Percentiles rank a stretch among this genome's conserved stretches.
Evolutionary conservation across 1,139 yeast species (phyloP).

Genomic region (Pichia sp.): DNA sequence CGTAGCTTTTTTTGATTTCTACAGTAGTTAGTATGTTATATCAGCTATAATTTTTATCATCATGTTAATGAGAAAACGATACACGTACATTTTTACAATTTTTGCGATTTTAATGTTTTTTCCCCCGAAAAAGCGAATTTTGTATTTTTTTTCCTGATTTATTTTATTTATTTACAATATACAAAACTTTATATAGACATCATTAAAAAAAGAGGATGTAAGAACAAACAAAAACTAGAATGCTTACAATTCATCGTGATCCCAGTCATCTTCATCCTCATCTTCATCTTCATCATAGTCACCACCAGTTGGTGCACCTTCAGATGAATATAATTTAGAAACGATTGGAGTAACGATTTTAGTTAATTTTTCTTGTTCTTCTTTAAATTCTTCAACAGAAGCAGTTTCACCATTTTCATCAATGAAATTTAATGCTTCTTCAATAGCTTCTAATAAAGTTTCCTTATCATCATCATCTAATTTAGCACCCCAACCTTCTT

Average conservation of each 20-base stretch:
- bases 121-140: too few species aligned
- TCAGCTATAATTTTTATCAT: neutral
- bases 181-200: neutral
- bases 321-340: constrained; percentile 75
- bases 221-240: neutral
- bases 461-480: constrained; percentile 90
- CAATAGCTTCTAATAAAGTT: constrained; percentile 78
- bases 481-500: constrained; percentile 38
- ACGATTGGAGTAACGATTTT: constrained; percentile 89
- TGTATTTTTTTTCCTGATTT: too few species aligned
- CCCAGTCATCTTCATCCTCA: constrained; percentile 32
- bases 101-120: too few species aligned
- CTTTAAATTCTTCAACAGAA: constrained; percentile 87
- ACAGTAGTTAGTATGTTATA: too few species aligned
- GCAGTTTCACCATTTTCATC: constrained; percentile 83
- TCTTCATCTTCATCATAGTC: constrained; percentile 27
- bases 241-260: constrained; percentile 31
- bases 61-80: too few species aligned
- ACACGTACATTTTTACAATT: too few species aligned
- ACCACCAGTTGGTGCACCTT: constrained; percentile 38
- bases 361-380: constrained; percentile 81
- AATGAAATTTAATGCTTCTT: constrained; percentile 83
- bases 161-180: neutral
- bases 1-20: too few species aligned
- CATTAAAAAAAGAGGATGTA: neutral